Evolutionary conservation across 192 early-diverging fungal genomes (phyloP), one percentile per base, ranked within the genome.

Genomic region (Pilobolus umbonatus): DNA sequence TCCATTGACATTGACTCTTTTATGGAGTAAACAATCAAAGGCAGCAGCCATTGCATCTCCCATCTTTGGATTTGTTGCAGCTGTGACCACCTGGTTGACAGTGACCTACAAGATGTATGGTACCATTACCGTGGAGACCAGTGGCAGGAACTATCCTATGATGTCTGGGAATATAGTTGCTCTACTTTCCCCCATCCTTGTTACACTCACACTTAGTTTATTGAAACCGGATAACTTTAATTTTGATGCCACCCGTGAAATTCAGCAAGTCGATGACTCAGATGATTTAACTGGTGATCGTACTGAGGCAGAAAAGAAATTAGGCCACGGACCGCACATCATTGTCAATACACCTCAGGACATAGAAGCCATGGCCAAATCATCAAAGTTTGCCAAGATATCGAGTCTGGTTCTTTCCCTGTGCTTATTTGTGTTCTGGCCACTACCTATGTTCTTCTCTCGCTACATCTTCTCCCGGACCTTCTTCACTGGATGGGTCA

Each of bases 401-500:
- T 77, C 71, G 9, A 76, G 78, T 35, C 58, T 78, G 1, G 56
- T 66, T n/a, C 38, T 89, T 34, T 83, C 87, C 0, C 39, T 90
- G 2, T 47, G 76, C 5, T 48, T 88, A 17, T 72, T 88, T 44
- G 43, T 88, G 3, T 22, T 89, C 21, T 89, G 87, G 87, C 86
- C 86, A 5, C 60, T 88, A 43, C 86, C 86, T 10, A 76, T 88
- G 81, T 88, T 82, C 59, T 62, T 70, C 14, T 75, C 78, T 4
- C 63, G 72, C 5, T 89, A 88, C 52, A 80, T 88, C 8, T 88
- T 89, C 64, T 57, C 69, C 5, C 71, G 62, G 25, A 55, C 67
- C 1, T 89, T 88, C 74, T 88, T 89, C 56, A 85, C 83, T 3
- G 82, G 83, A 4, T 88, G 86, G 86, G 77, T 88, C 3, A 56